Base-by-base conservation (phyloP, 306 rosid species). In the Vigna radiata region DNA sequence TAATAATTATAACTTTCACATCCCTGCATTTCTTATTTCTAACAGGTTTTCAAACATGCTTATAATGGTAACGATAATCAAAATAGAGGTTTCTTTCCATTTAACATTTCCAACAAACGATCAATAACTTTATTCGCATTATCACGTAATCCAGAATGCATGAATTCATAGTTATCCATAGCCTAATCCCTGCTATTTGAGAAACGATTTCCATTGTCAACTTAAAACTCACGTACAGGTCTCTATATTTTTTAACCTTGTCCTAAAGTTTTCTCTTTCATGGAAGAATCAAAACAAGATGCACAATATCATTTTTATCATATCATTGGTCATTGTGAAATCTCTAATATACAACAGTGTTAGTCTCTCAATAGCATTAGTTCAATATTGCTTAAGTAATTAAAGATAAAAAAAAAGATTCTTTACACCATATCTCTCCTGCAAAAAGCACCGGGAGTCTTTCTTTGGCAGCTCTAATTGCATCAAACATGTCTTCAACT, bases 131-230 rank as follows among this genome's bases (percentile, higher is more conserved):
- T 91, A 63, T 76, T 72, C 72, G 96, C 96, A 7, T 62, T 87
- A 64, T 92, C 96, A 2, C 94, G 94, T 69, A 95, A 82, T 72
- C 98, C 98, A 62, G 98, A 95, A 89, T 92, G 99, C 98, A 92
- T 90, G 78, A 80, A 92, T 81, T 95, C 98, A 5, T 91, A 13
- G 94, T 92, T 74, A 95, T 75, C 97, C 97, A 95, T 64, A 81
- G 84, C 81, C 96, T 89, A 69, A 91, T 88, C 84, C 94, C 97
- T 16, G 87, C 92, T 60, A 95, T 92, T 65, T 92, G 88, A 66
- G 96, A 78, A 83, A 93, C 96, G 33, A 98, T 90, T 86, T 95
- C 93, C 91, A 41, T 86, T 44, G 78, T 83, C 77, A 92, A 66
- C 84, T 90, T 95, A 79, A 95, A 90, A 84, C 82, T 91, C 43